Percentiles rank a stretch among this genome's conserved stretches.
Evolutionary conservation across 1,284 basidiomycete species (phyloP).

Genomic region (Cutaneotrichosporon dermatis): DNA sequence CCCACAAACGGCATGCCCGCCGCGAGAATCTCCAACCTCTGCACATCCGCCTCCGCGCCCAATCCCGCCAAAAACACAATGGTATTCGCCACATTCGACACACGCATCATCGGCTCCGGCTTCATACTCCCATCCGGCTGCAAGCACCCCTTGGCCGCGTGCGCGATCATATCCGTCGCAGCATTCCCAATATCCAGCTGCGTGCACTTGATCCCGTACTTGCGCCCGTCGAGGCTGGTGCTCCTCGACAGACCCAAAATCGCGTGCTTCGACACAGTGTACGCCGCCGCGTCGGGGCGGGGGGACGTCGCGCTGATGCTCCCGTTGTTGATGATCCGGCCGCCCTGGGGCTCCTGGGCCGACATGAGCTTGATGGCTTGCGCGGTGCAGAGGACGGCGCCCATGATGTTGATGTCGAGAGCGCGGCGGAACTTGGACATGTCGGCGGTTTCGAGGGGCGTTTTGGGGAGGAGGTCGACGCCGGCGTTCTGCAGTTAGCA

Average conservation of each 20-base stretch:
- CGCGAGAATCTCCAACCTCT: slow-evolving; percentile 51
- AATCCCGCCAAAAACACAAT: slow-evolving; percentile 66
- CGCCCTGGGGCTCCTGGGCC: slow-evolving; percentile 63
- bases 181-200: slow-evolving; percentile 80
- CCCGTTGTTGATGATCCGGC: slow-evolving; percentile 79
- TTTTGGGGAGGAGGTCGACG: slow-evolving; percentile 50
- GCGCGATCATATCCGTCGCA: slow-evolving; percentile 57
- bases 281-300: slow-evolving; percentile 59
- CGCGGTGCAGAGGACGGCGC: slow-evolving; percentile 67
- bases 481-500: slow-evolving; percentile 52
- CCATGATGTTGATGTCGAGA: slow-evolving; percentile 66
- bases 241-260: slow-evolving; percentile 68
- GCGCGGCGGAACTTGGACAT: slow-evolving; percentile 61
- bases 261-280: slow-evolving; percentile 73
- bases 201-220: slow-evolving; percentile 66
- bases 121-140: slow-evolving; percentile 64
- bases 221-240: slow-evolving; percentile 68
- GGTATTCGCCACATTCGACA: slow-evolving; percentile 62
- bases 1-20: slow-evolving; percentile 21
- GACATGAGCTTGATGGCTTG: slow-evolving; percentile 71
- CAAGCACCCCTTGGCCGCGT: slow-evolving; percentile 53
- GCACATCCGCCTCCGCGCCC: slow-evolving; percentile 64
- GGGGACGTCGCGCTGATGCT: slow-evolving; percentile 70
- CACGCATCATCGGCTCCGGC: slow-evolving; percentile 54
- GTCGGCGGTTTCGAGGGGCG: slow-evolving; percentile 60